phyloP scores from a whole-genome alignment of 345 rosid genomes.

The Sonneratia alba region DNA sequence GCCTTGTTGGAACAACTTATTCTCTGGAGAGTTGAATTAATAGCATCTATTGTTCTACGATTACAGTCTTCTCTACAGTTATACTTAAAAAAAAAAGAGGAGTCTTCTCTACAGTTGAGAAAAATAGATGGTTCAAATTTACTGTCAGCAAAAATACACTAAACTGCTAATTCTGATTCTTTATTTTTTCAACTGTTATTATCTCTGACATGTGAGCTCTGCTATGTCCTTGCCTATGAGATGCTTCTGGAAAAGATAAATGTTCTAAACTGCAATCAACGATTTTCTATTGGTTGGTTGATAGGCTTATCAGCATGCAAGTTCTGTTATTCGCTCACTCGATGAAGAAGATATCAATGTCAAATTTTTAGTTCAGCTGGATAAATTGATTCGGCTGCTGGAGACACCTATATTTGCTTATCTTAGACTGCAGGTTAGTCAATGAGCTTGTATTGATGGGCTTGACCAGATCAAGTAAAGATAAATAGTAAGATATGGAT shows the following conservation, averaged over 20 bases:
- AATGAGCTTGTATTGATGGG: background rate
- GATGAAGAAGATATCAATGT: slow-evolving; percentile 90
- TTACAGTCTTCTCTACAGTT: background rate
- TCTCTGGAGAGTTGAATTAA: background rate
- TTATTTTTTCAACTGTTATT: background rate
- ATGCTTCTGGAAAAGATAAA: background rate
- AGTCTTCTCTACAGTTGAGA: background rate
- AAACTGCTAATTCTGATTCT: background rate
- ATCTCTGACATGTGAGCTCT: background rate
- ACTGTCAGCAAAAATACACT: background rate
- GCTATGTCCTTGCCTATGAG: background rate
- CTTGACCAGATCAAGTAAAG: background rate
- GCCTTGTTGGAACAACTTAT: background rate
- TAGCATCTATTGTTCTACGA: background rate
- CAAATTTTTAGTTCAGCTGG: slow-evolving; percentile 96
- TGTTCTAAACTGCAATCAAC: background rate
- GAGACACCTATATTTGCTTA: slow-evolving; percentile 97
- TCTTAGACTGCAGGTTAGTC: slow-evolving; percentile 91
- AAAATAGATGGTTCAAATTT: background rate
- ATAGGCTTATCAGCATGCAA: slow-evolving; percentile 92
- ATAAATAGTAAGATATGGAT: background rate
- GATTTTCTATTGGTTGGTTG: slow-evolving; percentile 10
- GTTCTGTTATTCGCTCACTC: slow-evolving; percentile 84
- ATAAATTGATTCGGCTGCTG: slow-evolving; percentile 86
- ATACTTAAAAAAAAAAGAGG: too few species aligned